Base-by-base conservation (phyloP, 257 asterid species). In the Nicotiana tomentosiformis region DNA sequence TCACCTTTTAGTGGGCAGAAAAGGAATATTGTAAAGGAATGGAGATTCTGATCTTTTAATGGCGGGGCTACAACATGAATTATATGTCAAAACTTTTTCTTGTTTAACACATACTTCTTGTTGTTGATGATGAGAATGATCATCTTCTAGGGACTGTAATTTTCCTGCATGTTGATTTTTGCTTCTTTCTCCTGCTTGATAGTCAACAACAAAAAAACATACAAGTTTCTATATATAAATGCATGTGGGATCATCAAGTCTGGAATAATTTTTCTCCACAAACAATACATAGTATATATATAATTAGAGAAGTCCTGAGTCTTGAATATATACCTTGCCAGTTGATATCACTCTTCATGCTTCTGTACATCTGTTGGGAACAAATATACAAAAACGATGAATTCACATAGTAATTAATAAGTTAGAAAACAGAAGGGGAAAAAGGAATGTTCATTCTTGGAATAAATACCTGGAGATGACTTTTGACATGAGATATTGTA, bases 391-490 rank as follows among this genome's bases (percentile, higher is more conserved):
- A 16, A 68, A 15, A 68, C 20, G 9, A 30, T 23, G 20, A 66
- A 30, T 16, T 80, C 78, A 61, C 18, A 11, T 53, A 1, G 4
- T 14, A 23, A 23, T 23, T 23, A 53, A 4, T 14, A 53, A 53
- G 5, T 53, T 4, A 4, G 58, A 16, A 53, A 14, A 14, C 16
- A 11, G 17, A 49, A 49, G 30, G 30, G 30, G 30, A 2, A 11
- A 11, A 7, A 56, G 18, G 8, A 57, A 16, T 16, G 23, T 57
- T 16, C 62, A 17, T 57, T 57, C 49, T 66, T 83, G 83, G 79
- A 83, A 66, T 49, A 49, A 83, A 46, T 53, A 90, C 93, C 91
- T 90, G 93, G 66, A 90, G 93, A 84, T 90, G 93, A 83, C 93
- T 89, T 74, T 90, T 90, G 85, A 90, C 35, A 62, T 90, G 93